Evolutionary conservation across 2,329 filamentous ascomycete genomes (phyloP).

Genomic region (Colletotrichum viniferum): DNA sequence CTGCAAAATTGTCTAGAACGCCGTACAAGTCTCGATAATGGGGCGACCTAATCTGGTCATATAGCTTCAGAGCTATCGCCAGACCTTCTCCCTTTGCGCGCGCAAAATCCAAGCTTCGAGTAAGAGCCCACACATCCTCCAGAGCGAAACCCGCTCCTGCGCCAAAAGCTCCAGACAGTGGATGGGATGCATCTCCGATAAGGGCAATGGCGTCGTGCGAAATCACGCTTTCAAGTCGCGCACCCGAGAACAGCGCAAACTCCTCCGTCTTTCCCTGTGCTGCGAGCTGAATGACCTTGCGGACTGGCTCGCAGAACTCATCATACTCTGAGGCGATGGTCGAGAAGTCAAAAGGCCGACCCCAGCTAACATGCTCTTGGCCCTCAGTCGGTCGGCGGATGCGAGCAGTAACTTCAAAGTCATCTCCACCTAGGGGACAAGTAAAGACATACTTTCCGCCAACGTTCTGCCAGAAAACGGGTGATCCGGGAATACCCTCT

Average conservation of each 20-base stretch:
- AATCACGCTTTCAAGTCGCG: slow-evolving; percentile 31
- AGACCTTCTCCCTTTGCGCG: slow-evolving; percentile 20
- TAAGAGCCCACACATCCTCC: slow-evolving; percentile 32
- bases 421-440: slow-evolving; percentile 34
- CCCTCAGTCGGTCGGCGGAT: slow-evolving; percentile 25
- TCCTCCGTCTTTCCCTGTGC: slow-evolving; percentile 30
- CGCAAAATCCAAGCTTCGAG: slow-evolving; percentile 28
- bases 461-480: slow-evolving; percentile 36
- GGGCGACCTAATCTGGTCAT: slow-evolving; percentile 30
- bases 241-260: slow-evolving; percentile 33
- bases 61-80: slow-evolving; percentile 26
- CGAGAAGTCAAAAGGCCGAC: slow-evolving; percentile 26
- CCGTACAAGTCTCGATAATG: slow-evolving; percentile 31
- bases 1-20: slow-evolving; percentile 28
- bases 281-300: slow-evolving; percentile 29
- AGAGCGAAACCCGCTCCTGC: slow-evolving; percentile 43
- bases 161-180: slow-evolving; percentile 50
- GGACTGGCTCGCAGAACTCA: slow-evolving; percentile 35
- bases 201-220: slow-evolving; percentile 40
- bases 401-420: slow-evolving; percentile 37
- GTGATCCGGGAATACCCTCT: slow-evolving; percentile 30
- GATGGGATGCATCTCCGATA: slow-evolving; percentile 60
- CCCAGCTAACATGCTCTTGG: slow-evolving; percentile 34
- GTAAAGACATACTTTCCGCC: slow-evolving; percentile 35
- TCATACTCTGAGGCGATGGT: slow-evolving; percentile 26